phyloP scores from a whole-genome alignment of 2,329 filamentous ascomycete species.

The Alternaria rosae region DNA sequence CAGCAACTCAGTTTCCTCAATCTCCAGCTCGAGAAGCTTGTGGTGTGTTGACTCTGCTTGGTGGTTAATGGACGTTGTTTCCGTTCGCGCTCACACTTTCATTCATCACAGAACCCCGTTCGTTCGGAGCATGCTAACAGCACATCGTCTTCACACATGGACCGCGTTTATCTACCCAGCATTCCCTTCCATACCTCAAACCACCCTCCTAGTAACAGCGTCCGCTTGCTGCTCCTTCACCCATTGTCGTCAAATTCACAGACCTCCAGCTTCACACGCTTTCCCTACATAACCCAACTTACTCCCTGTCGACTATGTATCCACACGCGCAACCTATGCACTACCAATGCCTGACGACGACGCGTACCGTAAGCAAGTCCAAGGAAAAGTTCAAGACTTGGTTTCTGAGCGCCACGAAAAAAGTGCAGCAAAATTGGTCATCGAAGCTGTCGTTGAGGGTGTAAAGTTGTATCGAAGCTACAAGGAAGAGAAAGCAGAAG shows the following conservation, averaged over 20 bases:
- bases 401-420: constrained; percentile 14
- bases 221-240: not conserved
- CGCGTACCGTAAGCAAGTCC: constrained; percentile 22
- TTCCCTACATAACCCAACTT: not conserved
- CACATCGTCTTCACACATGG: constrained; percentile 3
- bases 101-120: not conserved
- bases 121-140: not conserved
- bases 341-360: constrained; percentile 15
- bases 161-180: not conserved
- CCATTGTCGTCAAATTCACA: not conserved
- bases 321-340: not conserved
- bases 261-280: not conserved
- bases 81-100: not conserved
- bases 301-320: not conserved
- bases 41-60: not conserved
- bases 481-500: constrained; percentile 18
- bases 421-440: constrained; percentile 19
- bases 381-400: constrained; percentile 22
- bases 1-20: not conserved
- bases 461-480: constrained; percentile 25
- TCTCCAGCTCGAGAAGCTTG: not conserved
- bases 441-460: constrained; percentile 32
- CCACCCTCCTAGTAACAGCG: not conserved
- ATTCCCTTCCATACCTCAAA: not conserved
- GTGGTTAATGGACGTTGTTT: not conserved